These are phyloP conservation scores for Neurospora pannonica DNA, from an alignment of 495 filamentous ascomycete genomes.

Conservation along the genomic window DNA sequence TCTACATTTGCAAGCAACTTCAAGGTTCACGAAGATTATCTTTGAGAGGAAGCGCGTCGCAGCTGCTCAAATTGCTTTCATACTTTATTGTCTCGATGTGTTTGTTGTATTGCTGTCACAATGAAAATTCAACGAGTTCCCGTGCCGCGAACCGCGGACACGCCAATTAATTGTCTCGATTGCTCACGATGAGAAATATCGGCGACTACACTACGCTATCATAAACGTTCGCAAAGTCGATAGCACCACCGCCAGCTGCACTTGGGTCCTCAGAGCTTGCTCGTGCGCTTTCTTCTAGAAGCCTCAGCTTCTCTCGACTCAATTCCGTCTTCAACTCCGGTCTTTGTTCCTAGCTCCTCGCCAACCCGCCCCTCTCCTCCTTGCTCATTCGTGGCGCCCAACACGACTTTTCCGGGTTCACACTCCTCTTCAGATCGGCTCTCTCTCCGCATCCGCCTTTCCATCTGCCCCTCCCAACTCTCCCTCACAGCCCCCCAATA, in stretches of 20 bases:
- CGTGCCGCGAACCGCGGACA: no score
- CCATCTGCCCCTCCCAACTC: constrained; percentile 14
- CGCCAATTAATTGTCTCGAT: background rate
- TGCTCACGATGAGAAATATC: background rate
- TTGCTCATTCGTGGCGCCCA: background rate
- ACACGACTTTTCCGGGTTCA: background rate
- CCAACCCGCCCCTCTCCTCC: background rate
- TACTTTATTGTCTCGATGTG: background rate
- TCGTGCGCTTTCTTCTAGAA: background rate
- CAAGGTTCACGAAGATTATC: background rate
- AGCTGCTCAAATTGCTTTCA: background rate
- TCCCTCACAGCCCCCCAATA: constrained; percentile 17
- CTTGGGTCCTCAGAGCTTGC: background rate
- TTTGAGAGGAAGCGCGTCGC: background rate
- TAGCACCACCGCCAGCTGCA: background rate
- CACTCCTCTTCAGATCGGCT: background rate
- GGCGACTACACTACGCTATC: background rate
- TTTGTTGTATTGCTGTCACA: background rate
- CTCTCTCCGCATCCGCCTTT: background rate
- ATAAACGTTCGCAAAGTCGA: background rate
- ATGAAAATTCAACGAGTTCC: no score
- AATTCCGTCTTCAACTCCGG: background rate
- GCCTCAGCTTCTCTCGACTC: background rate
- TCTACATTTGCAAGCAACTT: background rate
- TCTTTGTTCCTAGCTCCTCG: background rate